Evolutionary conservation across 441 rosid species (phyloP), one percentile per base, ranked within the genome.

Genomic region (Sinapis alba): DNA sequence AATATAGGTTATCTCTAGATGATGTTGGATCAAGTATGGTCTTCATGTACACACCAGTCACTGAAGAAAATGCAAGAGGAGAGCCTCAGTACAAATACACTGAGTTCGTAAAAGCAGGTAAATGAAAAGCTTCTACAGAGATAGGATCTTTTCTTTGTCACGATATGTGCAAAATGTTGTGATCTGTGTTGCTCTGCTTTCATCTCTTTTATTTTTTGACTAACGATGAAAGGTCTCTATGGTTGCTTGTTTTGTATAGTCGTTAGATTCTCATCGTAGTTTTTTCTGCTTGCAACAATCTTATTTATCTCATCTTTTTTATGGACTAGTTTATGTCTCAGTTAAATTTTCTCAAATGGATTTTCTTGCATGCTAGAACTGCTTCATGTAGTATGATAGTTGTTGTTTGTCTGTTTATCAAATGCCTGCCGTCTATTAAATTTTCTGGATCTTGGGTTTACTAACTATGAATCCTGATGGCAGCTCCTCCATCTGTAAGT

Each of bases 1-100:
- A 89, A 80, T 96, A 96, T 78, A 83, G 23, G 70, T 81, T 96
- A 79, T 85, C 89, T 24, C 51, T 93, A 53, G 97, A 91, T 83
- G 99, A 96, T 80, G 84, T 91, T 21, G 97, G 83, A 74, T 92
- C 98, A 65, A 93, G 99, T 87, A 85, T 96, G 92, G 99, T 96
- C 47, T 96, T 89, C 80, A 96, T 96, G 98, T 93, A 89, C 76
- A 93, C 99, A 28, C 99, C 99, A 32, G 97, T 96, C 69, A 90
- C 98, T 4, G 94, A 92, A 83, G 97, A 79, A 87, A 97, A 98
- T 73, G 91, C 90, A 75, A 96, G 89, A 85, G 99, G 99, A 82
- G 99, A 96, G 80, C 97, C 99, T 64, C 98, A 89, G 54, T 92
- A 91, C 75, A 93, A 96, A 75, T 90, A 96, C 78, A 96, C 99